Evolutionary conservation across 352 stramenopile genomes (phyloP), one percentile per base, ranked within the genome.

Genomic region (Saprolegnia parasitica): DNA sequence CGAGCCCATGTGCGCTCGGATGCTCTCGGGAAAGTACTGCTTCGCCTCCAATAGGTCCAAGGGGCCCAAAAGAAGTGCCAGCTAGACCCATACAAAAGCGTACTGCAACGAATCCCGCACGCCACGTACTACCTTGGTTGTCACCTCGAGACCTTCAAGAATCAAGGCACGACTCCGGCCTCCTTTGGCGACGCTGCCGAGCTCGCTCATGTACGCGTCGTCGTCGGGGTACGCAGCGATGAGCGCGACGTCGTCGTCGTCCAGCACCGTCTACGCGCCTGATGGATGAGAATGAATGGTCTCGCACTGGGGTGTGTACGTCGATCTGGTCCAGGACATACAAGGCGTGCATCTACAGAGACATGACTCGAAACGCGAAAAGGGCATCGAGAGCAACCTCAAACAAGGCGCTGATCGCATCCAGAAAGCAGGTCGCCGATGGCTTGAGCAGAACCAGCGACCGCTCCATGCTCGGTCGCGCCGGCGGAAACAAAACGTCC

Each of bases 401-500:
- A 9, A 70, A 70, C 8, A n/a, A 23, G 11, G 52, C 63, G 29
- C 18, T 42, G n/a, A 70, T 21, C 11, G 50, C 47, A 46, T 70
- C 63, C 4, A 70, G 13, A 24, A 29, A 70, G 21, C 61, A 35
- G 10, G 61, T 11, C 10, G 55, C 37, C 24, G 57, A 62, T 9
- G 81, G 73, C 5, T 89, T 54, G 26, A 89, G 46, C 13, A 78
- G 71, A 0, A 86, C 60, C 0, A 78, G 71, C 4, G 81, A 79
- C 18, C 66, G 73, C 26, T 88, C 74, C 0, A 54, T 15, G 52
- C 13, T 23, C 64, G 63, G 8, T 35, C 42, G 10, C 2, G 40
- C 2, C 0, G 57, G 32, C 18, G 82, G 77, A 32, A 97, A 94
- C 21, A 90, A 74, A 10, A 93, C 72, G 11, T 77, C 78, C 8